Percentiles rank a stretch among this genome's conserved stretches.
phyloP scores from a whole-genome alignment of 495 filamentous ascomycete genomes.

The Pseudevernia furfuracea region DNA sequence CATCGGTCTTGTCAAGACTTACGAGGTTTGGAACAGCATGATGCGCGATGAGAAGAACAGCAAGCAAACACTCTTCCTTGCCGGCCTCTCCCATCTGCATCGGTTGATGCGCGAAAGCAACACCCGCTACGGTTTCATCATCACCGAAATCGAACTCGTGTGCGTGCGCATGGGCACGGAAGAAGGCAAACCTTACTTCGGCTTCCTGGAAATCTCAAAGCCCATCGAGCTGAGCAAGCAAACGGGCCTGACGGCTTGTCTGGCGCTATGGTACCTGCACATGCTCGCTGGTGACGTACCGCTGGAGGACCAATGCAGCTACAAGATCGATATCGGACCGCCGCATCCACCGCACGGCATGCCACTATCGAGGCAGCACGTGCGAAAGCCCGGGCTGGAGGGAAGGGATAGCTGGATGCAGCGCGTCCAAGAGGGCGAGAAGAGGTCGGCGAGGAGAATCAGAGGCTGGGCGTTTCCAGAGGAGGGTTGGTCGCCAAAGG shows the following conservation, averaged over 20 bases:
- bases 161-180: constrained; percentile 75
- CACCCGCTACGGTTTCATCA: constrained; percentile 88
- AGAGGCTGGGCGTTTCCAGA: constrained; percentile 81
- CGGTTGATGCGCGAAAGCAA: constrained; percentile 85
- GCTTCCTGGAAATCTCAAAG: constrained; percentile 67
- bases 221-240: constrained; percentile 47
- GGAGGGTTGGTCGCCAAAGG: constrained; percentile 33
- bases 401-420: constrained; percentile 81
- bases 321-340: constrained; percentile 71
- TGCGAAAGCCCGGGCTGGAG: constrained; percentile 58
- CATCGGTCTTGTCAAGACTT: constrained; percentile 80
- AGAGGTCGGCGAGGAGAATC: constrained; percentile 70
- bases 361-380: constrained; percentile 27
- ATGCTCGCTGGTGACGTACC: constrained; percentile 76
- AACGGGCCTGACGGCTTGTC: constrained; percentile 52
- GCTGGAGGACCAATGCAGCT: constrained; percentile 56
- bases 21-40: constrained; percentile 86
- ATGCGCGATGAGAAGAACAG: constrained; percentile 78
- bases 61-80: constrained; percentile 76
- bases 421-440: constrained; percentile 71
- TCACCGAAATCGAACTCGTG: constrained; percentile 89
- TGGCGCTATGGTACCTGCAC: constrained; percentile 70
- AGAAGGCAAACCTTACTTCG: constrained; percentile 68
- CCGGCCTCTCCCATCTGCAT: constrained; percentile 75
- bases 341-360: constrained; percentile 48